These are phyloP conservation scores for Malus hybrid DNA, from an alignment of 331 rosid species.

Conservation along the genomic window DNA sequence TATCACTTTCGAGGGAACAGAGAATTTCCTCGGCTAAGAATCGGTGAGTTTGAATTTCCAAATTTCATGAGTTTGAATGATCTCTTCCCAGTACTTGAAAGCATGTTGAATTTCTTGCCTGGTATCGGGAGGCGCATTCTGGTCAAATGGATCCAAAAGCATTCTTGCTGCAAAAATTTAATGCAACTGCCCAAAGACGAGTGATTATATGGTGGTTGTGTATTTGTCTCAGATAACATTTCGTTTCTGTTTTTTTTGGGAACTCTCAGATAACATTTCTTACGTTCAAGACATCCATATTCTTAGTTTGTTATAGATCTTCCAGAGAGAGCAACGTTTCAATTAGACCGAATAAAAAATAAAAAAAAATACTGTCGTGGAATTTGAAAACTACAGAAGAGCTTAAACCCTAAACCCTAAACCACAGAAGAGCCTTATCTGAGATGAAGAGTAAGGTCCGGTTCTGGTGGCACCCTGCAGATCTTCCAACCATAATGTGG, in stretches of 20 bases:
- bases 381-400: too few relatives aligned
- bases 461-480: too few relatives aligned
- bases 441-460: too few relatives aligned
- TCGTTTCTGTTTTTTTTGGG: too few relatives aligned
- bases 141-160: constrained; percentile 99
- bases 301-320: too few relatives aligned
- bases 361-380: too few relatives aligned
- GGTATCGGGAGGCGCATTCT: constrained; percentile 77
- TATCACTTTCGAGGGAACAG: constrained; percentile 67
- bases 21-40: constrained; percentile 81
- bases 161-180: constrained; percentile 83
- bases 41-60: constrained; percentile 50
- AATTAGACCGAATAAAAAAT: too few relatives aligned
- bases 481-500: too few relatives aligned
- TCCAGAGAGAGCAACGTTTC: too few relatives aligned
- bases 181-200: constrained; percentile 57
- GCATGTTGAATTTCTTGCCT: constrained; percentile 18
- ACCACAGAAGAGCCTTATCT: too few relatives aligned
- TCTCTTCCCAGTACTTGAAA: background rate
- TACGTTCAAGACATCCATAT: background rate
- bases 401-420: too few relatives aligned
- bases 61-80: background rate
- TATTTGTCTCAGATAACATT: background rate
- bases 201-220: constrained; percentile 40
- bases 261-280: background rate